phyloP scores from a whole-genome alignment of 2,329 filamentous ascomycete species.

The Myriosclerotinia scirpicola region DNA sequence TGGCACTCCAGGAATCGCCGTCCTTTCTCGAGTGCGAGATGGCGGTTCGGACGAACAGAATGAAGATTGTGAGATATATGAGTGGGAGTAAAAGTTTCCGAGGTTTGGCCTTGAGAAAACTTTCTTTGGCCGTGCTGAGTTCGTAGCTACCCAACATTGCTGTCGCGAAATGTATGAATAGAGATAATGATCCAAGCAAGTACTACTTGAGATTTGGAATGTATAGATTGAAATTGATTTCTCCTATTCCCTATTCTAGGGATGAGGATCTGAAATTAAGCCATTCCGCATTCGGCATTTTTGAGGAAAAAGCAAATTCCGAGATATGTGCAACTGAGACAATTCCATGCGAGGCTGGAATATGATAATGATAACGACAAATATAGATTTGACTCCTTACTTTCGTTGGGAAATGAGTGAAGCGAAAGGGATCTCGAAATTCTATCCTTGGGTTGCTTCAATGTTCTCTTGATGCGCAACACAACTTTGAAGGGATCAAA shows the following conservation, averaged over 20 bases:
- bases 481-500: not conserved
- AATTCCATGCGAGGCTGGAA: constrained; percentile 9
- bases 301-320: not conserved
- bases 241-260: not conserved
- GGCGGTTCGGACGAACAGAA: constrained; percentile 16
- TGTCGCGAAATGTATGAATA: constrained; percentile 1
- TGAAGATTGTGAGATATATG: constrained; percentile 12
- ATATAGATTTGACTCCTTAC: not conserved
- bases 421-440: no score
- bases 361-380: constrained; percentile 2
- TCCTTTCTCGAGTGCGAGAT: constrained; percentile 3
- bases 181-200: not conserved
- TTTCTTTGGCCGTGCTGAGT: constrained; percentile 13
- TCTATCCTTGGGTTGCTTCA: not conserved
- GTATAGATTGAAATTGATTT: not conserved
- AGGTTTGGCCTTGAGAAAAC: constrained; percentile 19
- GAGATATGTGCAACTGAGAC: constrained; percentile 19
- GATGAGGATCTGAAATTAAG: not conserved
- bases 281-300: constrained; percentile 2
- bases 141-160: constrained; percentile 16
- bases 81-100: constrained; percentile 18
- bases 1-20: not conserved
- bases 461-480: not conserved
- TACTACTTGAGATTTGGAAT: not conserved
- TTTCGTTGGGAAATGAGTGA: not conserved